These are phyloP conservation scores for Penicillium argentinense DNA, from an alignment of 495 filamentous ascomycete genomes.

Conservation along the genomic window DNA sequence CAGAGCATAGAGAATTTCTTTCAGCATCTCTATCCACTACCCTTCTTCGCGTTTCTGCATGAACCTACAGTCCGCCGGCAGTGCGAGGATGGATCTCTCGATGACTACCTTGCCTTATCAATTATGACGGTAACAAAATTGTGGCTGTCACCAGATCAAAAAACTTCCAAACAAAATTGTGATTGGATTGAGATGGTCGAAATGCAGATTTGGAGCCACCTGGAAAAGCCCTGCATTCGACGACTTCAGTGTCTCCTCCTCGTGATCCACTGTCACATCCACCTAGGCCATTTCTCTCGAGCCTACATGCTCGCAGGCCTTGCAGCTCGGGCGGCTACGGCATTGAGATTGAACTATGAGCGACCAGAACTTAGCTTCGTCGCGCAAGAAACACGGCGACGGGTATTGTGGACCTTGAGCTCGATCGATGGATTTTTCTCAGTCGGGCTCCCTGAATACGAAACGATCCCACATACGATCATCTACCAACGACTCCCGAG, in stretches of 20 bases:
- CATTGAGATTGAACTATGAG: conserved; percentile 20
- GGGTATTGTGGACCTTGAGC: conserved; percentile 19
- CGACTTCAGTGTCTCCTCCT: conserved; percentile 16
- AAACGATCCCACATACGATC: conserved; percentile 14
- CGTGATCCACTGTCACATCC: conserved; percentile 16
- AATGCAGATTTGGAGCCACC: conserved; percentile 7
- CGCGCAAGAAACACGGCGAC: conserved; percentile 20
- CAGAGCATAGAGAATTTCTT: conserved; percentile 6
- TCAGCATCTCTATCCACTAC: conserved; percentile 16
- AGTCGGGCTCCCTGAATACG: conserved; percentile 21
- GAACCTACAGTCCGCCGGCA: conserved; percentile 11
- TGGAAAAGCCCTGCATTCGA: conserved; percentile 13
- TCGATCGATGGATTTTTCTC: conserved; percentile 16
- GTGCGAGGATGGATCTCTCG: background rate
- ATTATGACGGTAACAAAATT: conserved; percentile 2
- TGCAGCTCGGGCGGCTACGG: conserved; percentile 13
- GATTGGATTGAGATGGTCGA: conserved; percentile 4
- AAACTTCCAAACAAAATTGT: background rate
- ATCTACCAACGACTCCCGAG: conserved; percentile 21
- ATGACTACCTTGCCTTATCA: conserved; percentile 7
- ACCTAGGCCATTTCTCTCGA: conserved; percentile 7
- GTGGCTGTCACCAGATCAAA: background rate
- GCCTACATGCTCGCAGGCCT: conserved; percentile 22
- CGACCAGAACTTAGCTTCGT: conserved; percentile 16
- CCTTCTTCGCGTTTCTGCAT: conserved; percentile 19